These are phyloP conservation scores for Leishmania amazonensis DNA, from an alignment of 208 protist genomes.

Conservation along the genomic window DNA sequence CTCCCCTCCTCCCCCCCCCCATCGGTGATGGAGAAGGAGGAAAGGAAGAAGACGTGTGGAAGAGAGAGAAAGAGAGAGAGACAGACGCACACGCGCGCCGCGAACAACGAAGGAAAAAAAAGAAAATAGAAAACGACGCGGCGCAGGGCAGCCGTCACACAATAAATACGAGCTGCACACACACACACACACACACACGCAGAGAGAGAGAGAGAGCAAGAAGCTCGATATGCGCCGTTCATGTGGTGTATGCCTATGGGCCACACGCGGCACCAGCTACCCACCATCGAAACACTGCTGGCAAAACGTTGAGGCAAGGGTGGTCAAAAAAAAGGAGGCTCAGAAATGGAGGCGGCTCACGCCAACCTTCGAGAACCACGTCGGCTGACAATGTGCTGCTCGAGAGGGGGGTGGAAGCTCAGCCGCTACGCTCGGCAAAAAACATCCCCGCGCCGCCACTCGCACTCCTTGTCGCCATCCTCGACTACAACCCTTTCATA, in stretches of 20 bases:
- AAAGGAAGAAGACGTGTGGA: too few relatives aligned
- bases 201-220: neutral
- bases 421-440: neutral
- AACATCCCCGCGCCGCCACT: neutral
- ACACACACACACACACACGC: neutral
- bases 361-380: neutral
- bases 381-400: neutral
- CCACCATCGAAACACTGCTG: neutral
- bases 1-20: too few relatives aligned
- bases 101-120: neutral
- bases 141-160: neutral
- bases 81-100: neutral
- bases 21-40: too few relatives aligned
- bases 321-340: neutral
- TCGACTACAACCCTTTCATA: slow-evolving; percentile 78
- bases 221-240: neutral
- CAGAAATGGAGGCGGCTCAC: neutral
- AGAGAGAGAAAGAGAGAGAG: too few relatives aligned
- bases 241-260: neutral
- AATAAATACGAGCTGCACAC: neutral
- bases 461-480: neutral
- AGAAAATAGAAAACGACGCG: neutral
- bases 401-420: neutral
- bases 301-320: neutral
- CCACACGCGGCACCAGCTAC: neutral